Evolutionary conservation across 108 stramenopile genomes (phyloP), one percentile per base, ranked within the genome.

Genomic region (Nannochloropsis gaditana): DNA sequence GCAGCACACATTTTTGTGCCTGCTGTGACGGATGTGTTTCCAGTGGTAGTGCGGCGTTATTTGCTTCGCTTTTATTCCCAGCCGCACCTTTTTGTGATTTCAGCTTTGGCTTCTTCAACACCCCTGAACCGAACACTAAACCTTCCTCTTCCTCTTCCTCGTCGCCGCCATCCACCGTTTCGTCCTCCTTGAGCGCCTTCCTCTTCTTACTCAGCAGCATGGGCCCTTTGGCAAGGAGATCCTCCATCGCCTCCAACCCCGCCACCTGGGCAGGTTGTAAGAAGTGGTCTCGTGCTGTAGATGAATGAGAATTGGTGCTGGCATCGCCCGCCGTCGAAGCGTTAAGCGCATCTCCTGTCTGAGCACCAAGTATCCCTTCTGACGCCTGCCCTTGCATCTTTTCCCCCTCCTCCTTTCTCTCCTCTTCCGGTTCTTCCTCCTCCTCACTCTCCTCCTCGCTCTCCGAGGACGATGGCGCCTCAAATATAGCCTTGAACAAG

Each of bases 81-180:
- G 31, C 31, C 31, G 31, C 1, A 31, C 31, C 31, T 31, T 31
- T 31, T 31, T 31, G 0, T 31, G 31, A 31, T 73, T 73, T 4
- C 19, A n/a, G 19, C 59, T 73, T 73, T 73, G 15, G 15, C 59
- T 6, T 73, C 59, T 73, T 73, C 2, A 73, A n/a, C 59, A 73
- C 59, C 15, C 19, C 59, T n/a, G 59, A n/a, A n/a, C 59, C 59
- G n/a, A 73, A 73, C 59, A 73, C 59, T n/a, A 73, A n/a, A 15
- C 59, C 59, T 73, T 73, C 47, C 11, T 50, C 59, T 73, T 73
- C 59, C 59, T 73, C 59, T n/a, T 73, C 59, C 59, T 73, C 59
- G 19, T 73, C 59, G 19, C 8, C 59, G 15, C 59, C 59, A 3
- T 73, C 8, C 59, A 15, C 59, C 59, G 2, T 73, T n/a, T 2